A percentile compares a stretch with the other conserved stretches of the same genome.
Conservation (phyloP, 352 stramenopile species). For the Vaucheria bursata region DNA sequence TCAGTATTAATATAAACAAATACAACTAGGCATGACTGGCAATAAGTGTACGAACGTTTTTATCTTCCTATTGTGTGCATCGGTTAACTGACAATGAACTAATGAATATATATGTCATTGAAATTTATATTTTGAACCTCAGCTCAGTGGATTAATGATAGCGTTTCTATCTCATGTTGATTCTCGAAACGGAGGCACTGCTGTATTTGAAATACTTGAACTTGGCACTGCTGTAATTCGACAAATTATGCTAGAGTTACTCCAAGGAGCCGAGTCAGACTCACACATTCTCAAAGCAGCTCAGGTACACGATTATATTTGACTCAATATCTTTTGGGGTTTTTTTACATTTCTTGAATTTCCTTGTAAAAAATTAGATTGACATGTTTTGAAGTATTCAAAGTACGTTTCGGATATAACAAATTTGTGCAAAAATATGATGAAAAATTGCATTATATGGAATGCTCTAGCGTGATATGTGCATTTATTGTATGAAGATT, state of each 20-base stretch:
- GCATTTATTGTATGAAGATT: background rate
- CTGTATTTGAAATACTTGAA: constrained; percentile 29
- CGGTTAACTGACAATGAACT: background rate
- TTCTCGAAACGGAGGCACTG: constrained; percentile 18
- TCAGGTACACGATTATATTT: constrained; percentile 16
- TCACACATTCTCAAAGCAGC: constrained; percentile 48
- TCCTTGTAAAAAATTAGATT: background rate
- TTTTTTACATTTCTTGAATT: background rate
- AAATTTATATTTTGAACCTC: background rate
- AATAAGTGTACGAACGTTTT: no score
- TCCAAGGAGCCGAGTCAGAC: constrained; percentile 36
- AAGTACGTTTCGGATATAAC: background rate
- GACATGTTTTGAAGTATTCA: background rate
- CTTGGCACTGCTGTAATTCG: constrained; percentile 29
- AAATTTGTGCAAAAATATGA: background rate
- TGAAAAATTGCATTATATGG: background rate
- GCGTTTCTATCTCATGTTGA: constrained; percentile 41
- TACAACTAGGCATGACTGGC: no score
- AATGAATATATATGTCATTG: background rate
- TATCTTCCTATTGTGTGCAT: background rate
- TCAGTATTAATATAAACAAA: no score
- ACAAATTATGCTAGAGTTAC: constrained; percentile 34
- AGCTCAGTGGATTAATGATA: constrained; percentile 42
- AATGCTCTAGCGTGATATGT: background rate
- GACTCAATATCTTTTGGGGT: background rate